phyloP scores from a whole-genome alignment of 345 rosid species.

The Hirschfeldia incana region DNA sequence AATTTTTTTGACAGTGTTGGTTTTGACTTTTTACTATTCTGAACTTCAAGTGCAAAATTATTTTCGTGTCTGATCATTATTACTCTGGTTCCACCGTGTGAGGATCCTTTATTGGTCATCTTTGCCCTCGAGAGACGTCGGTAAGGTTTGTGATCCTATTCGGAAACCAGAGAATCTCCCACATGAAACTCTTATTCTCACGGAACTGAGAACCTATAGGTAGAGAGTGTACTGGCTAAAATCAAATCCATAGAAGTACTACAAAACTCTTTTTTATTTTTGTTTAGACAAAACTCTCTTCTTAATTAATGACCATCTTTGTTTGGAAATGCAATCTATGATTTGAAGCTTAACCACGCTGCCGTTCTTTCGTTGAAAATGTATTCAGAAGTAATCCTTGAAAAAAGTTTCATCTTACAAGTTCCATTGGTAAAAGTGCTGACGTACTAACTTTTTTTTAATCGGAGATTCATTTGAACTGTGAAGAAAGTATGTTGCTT shows the following conservation, averaged over 20 bases:
- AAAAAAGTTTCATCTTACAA: neutral
- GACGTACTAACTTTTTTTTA: neutral
- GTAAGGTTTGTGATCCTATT: neutral
- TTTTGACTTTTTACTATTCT: neutral
- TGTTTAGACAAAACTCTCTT: neutral
- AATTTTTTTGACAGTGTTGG: neutral
- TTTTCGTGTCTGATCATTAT: neutral
- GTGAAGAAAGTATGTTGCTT: neutral
- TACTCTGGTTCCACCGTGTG: neutral
- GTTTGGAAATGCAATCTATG: neutral
- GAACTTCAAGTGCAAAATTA: neutral
- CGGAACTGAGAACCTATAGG: neutral
- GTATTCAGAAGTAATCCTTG: neutral
- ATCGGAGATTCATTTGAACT: neutral
- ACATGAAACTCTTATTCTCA: neutral
- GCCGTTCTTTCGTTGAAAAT: neutral
- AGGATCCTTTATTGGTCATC: neutral
- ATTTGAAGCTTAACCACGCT: neutral
- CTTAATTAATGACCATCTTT: neutral
- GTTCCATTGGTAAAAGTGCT: neutral
- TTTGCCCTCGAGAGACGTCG: neutral
- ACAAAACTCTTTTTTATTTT: neutral
- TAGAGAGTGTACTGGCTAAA: neutral
- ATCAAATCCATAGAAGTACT: neutral
- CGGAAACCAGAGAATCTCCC: neutral